Conservation (phyloP, 306 rosid genomes). For the Hippophae gyantsensis region DNA sequence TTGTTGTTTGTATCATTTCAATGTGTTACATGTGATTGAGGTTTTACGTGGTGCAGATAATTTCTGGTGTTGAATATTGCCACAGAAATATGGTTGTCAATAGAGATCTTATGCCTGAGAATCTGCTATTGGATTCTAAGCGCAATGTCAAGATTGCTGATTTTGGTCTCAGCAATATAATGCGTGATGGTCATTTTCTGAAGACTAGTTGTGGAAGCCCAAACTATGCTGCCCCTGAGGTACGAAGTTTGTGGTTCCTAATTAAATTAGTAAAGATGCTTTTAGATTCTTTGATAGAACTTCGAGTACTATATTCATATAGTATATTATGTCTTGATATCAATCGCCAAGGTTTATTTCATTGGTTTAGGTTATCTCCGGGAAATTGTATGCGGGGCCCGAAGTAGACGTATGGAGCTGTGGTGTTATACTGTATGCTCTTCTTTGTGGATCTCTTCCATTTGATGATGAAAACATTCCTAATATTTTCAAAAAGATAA, state of each 20-base stretch:
- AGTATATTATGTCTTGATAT: slow-evolving; percentile 2
- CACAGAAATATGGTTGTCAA: slow-evolving; percentile 96
- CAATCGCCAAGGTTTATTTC: slow-evolving; percentile 1
- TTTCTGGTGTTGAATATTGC: slow-evolving; percentile 95
- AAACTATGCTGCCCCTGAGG: slow-evolving; percentile 97
- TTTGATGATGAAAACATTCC: slow-evolving; percentile 86
- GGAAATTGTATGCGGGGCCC: slow-evolving; percentile 51
- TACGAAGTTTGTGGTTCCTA: slow-evolving; percentile 4
- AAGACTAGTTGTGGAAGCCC: slow-evolving; percentile 99
- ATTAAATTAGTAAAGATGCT: too few species aligned
- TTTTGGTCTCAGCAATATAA: slow-evolving; percentile 90
- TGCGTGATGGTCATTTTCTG: slow-evolving; percentile 93
- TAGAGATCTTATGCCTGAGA: slow-evolving; percentile 87
- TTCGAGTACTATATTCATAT: background rate
- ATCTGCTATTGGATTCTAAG: slow-evolving; percentile 82
- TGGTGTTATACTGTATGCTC: slow-evolving; percentile 88
- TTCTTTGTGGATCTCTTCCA: slow-evolving; percentile 90
- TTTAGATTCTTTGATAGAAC: background rate
- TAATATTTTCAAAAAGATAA: slow-evolving; percentile 67
- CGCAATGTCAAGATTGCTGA: slow-evolving; percentile 88
- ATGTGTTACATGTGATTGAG: slow-evolving; percentile 5
- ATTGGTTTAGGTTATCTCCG: slow-evolving; percentile 41
- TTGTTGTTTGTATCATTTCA: slow-evolving; percentile 6
- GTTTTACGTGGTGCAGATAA: slow-evolving; percentile 47
- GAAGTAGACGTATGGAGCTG: slow-evolving; percentile 65